These are phyloP conservation scores for Mycosphaerelloides madeirae DNA, from an alignment of 2,329 filamentous ascomycete genomes.

Conservation along the genomic window DNA sequence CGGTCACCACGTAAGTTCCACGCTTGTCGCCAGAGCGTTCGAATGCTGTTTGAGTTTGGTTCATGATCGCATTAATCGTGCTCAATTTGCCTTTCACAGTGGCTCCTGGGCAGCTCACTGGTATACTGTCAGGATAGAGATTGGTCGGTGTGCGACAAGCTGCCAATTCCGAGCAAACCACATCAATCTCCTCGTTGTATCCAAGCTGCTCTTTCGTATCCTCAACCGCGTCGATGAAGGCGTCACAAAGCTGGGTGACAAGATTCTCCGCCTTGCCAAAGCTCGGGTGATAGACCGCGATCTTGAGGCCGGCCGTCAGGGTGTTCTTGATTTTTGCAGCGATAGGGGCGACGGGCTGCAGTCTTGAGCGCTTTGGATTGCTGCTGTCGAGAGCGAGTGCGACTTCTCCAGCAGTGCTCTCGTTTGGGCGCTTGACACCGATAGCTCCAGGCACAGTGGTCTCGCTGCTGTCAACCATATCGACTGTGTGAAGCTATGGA, in stretches of 20 bases:
- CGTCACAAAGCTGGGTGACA: neutral
- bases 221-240: neutral
- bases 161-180: neutral
- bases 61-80: constrained; percentile 7
- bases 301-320: too few species aligned
- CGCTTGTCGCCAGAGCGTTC: constrained; percentile 10
- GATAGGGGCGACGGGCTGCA: neutral
- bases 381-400: too few species aligned
- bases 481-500: too few species aligned
- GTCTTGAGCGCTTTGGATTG: too few species aligned
- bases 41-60: constrained; percentile 4
- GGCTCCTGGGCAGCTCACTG: constrained; percentile 7
- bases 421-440: too few species aligned
- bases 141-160: neutral
- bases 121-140: neutral
- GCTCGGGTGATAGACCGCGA: neutral
- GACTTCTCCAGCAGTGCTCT: too few species aligned
- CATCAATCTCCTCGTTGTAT: constrained; percentile 7
- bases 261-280: neutral
- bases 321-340: neutral
- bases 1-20: constrained; percentile 11
- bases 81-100: constrained; percentile 20
- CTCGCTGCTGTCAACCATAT: too few species aligned
- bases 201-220: neutral
- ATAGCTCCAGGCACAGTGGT: too few species aligned